Evolutionary conservation across 305 asterid genomes (phyloP).

Genomic region (Fraxinus nigra): DNA sequence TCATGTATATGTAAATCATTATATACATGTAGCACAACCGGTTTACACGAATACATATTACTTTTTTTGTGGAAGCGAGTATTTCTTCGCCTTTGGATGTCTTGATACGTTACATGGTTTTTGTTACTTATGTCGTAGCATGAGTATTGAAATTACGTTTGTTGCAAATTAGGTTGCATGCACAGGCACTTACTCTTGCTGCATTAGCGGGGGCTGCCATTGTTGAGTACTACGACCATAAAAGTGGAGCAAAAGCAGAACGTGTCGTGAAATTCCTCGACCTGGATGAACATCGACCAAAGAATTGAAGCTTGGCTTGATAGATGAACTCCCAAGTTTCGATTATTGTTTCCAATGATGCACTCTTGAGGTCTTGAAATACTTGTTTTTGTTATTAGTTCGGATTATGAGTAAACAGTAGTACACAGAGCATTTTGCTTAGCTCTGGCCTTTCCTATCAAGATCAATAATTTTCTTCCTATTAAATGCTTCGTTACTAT

Average conservation of each 20-base stretch:
- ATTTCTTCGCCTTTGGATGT: background rate
- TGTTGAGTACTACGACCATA: conserved; percentile 81
- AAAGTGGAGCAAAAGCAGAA: conserved; percentile 66
- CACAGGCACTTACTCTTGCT: conserved; percentile 84
- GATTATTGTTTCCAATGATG: background rate
- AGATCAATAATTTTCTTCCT: background rate
- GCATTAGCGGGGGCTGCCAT: conserved; percentile 71
- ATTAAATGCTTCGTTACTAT: background rate
- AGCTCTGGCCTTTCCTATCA: conserved; percentile 5
- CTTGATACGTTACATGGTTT: background rate
- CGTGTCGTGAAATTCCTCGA: conserved; percentile 79
- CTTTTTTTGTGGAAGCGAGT: background rate
- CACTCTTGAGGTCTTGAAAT: background rate
- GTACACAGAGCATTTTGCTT: conserved; percentile 12
- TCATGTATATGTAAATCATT: too few relatives aligned
- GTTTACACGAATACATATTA: background rate
- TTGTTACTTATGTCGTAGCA: background rate
- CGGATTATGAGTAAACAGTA: background rate
- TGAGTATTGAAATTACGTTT: background rate
- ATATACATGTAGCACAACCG: too few relatives aligned
- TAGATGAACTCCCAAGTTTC: background rate
- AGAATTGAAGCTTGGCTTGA: conserved; percentile 31
- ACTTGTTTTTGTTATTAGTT: background rate
- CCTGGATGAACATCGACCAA: conserved; percentile 34
- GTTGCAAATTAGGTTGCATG: conserved; percentile 65